Conservation (phyloP, 805 yeast genomes). For the Metschnikowia santaceciliae region DNA sequence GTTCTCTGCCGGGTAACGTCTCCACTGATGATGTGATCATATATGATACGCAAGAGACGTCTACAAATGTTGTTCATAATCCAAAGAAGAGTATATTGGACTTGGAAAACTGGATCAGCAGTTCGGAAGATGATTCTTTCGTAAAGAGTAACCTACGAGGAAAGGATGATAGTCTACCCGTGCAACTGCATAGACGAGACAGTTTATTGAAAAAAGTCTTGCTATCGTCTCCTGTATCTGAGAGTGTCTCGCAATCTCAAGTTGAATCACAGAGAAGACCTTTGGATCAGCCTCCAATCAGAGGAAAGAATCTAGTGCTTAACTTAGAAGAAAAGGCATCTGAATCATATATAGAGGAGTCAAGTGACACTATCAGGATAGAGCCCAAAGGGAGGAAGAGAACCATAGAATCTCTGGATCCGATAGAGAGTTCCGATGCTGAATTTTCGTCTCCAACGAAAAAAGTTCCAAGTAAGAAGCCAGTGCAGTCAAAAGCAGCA, state of each 20-base stretch:
- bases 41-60: background rate
- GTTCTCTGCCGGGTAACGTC: background rate
- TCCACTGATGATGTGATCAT: background rate
- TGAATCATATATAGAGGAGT: background rate
- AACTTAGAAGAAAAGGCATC: background rate
- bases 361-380: background rate
- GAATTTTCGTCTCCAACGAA: conserved; percentile 8
- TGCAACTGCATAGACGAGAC: background rate
- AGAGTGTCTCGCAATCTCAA: conserved; percentile 1
- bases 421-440: background rate
- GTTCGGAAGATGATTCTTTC: conserved; percentile 18
- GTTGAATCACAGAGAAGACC: background rate
- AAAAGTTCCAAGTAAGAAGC: conserved; percentile 1
- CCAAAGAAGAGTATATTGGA: conserved; percentile 11
- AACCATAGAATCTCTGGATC: background rate
- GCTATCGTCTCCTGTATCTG: conserved; percentile 11
- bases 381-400: background rate
- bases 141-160: background rate
- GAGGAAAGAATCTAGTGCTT: background rate
- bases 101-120: conserved; percentile 16
- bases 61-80: background rate
- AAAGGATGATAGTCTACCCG: background rate
- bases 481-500: conserved; percentile 4
- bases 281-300: background rate
- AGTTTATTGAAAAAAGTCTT: background rate